Conservation (phyloP, 2,329 filamentous ascomycete genomes). For the Cordyceps pruinosa region DNA sequence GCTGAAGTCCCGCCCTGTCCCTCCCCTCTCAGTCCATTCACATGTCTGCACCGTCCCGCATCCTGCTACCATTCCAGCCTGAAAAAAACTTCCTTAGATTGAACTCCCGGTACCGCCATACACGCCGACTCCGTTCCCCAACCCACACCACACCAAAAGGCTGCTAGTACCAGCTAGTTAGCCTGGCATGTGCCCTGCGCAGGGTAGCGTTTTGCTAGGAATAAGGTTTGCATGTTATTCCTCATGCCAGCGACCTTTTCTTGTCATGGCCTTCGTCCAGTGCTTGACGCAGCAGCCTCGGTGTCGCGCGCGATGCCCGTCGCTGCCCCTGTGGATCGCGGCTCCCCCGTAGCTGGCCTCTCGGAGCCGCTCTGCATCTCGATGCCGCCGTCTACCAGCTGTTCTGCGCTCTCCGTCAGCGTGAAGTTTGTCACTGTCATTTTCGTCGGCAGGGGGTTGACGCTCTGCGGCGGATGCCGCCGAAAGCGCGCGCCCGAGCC, state of each 20-base stretch:
- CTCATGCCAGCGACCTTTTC: background rate
- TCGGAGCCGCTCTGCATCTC: slow-evolving; percentile 1
- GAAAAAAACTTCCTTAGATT: background rate
- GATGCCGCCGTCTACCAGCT: slow-evolving; percentile 1
- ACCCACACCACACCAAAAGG: background rate
- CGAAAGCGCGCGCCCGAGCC: background rate
- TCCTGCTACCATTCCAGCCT: too few relatives aligned
- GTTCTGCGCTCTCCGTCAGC: slow-evolving; percentile 6
- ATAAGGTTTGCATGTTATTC: background rate
- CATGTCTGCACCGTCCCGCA: background rate
- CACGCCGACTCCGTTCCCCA: slow-evolving; percentile 9
- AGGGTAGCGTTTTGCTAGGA: background rate
- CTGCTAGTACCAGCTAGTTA: background rate
- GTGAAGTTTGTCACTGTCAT: background rate
- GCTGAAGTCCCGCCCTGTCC: background rate
- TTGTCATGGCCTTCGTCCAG: background rate
- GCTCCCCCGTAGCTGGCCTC: background rate
- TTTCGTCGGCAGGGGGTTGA: slow-evolving; percentile 9
- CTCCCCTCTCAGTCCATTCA: background rate
- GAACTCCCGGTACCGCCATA: background rate
- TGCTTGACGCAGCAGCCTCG: background rate
- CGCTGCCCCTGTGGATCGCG: background rate
- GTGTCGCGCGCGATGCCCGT: background rate
- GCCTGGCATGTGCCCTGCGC: background rate
- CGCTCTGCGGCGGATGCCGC: background rate